Base-by-base conservation (phyloP, 805 yeast genomes). In the Metschnikowia bowlesiae region DNA sequence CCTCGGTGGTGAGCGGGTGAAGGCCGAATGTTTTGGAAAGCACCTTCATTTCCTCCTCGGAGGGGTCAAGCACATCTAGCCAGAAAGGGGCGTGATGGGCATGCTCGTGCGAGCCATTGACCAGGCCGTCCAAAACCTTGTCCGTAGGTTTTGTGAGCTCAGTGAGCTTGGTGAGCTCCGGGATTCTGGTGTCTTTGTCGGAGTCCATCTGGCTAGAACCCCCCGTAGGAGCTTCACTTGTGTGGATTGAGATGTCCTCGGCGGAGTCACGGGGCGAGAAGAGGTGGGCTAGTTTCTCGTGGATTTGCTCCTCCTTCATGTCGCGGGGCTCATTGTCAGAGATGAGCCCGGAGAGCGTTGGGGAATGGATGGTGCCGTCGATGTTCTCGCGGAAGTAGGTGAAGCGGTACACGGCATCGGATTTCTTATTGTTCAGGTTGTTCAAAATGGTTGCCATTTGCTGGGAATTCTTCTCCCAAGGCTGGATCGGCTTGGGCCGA, bases 1-100 rank as follows among this genome's bases (percentile, higher is more conserved):
- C 99, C 64, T 92, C 99, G 0, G 97, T 88, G 0, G 99, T 92
- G 59, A 92, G 78, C 0, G 99, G 99, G 67, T 92, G 99, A 50
- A 92, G 89, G 0, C 96, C 96, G 70, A 92, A 92, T 0, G 97
- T 83, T 61, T 89, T 89, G 29, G 95, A 82, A 11, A 92, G 60
- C 0, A 86, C 94, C 61, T 92, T 90, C 96, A 94, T 89, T 66
- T 92, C 99, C 58, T 90, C 97, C 62, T 94, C 98, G 0, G 96
- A 87, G 9, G 99, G 99, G 61, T 89, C 86, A 50, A 88, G 71
- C 10, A 92, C 87, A 66, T 92, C 98, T 9, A 92, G 75, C 99
- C 99, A 92, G 55, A 73, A 74, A 1, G 78, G 76, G n/a, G 59
- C 60, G n/a, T 47, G 43, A 31, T 46, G 44, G 46, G 52, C 18